These are phyloP conservation scores for Mariannaea sp. DNA, from an alignment of 2,329 filamentous ascomycete genomes.

Conservation along the genomic window DNA sequence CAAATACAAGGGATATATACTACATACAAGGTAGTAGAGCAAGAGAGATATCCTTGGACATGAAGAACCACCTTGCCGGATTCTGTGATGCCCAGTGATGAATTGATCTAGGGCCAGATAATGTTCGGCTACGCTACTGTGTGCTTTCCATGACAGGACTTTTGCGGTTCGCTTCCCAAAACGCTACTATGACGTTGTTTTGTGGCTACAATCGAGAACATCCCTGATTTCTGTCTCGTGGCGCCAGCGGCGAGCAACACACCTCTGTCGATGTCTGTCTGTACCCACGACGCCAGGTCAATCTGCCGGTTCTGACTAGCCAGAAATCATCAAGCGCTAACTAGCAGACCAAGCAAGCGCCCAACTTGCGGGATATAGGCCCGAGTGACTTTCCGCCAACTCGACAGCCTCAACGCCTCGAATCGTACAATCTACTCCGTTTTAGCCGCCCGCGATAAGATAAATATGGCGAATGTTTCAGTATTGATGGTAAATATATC, in stretches of 20 bases:
- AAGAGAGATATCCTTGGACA: slow-evolving; percentile 9
- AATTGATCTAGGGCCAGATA: slow-evolving; percentile 6
- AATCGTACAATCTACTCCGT: no score
- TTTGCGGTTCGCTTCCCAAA: neutral
- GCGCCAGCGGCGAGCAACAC: slow-evolving; percentile 6
- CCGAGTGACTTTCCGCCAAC: no score
- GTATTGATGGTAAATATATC: no score
- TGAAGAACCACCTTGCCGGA: slow-evolving; percentile 8
- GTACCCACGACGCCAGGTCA: slow-evolving; percentile 3
- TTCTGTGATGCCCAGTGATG: neutral
- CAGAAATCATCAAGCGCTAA: slow-evolving; percentile 10
- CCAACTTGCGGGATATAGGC: no score
- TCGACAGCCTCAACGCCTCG: no score
- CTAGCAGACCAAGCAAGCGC: no score
- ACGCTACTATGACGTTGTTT: neutral
- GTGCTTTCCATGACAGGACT: neutral
- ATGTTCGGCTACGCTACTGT: neutral
- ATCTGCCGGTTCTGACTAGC: slow-evolving; percentile 4
- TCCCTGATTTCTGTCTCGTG: slow-evolving; percentile 5
- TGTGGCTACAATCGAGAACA: neutral
- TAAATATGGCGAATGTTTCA: no score
- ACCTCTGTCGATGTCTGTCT: neutral
- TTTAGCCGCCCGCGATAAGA: no score
- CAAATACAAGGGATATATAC: no score
- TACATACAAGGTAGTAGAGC: slow-evolving; percentile 7